These are phyloP conservation scores for Lunularia cruciata DNA, from an alignment of 225 moss, liverwort and hornwort species.

Conservation along the genomic window DNA sequence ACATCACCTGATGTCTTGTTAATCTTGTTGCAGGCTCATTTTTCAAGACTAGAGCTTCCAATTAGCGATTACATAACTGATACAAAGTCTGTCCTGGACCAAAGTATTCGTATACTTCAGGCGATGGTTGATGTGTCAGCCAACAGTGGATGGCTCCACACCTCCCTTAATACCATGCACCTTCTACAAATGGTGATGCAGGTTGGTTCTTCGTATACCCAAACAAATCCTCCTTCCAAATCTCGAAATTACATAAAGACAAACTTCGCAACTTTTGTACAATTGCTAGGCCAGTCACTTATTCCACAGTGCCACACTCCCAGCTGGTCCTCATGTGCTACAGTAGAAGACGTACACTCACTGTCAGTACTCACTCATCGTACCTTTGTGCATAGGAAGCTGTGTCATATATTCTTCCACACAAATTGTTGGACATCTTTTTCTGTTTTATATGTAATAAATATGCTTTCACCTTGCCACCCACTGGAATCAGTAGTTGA, in stretches of 20 bases:
- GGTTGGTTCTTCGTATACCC: slow-evolving; percentile 41
- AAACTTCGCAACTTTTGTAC: too few species aligned
- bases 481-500: too few species aligned
- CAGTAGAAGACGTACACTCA: too few species aligned
- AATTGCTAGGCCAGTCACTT: too few species aligned
- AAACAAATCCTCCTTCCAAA: not conserved
- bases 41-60: slow-evolving; percentile 85
- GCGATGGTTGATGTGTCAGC: slow-evolving; percentile 98
- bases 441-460: too few species aligned
- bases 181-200: slow-evolving; percentile 99
- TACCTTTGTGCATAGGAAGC: too few species aligned
- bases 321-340: too few species aligned
- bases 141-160: slow-evolving; percentile 94
- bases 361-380: too few species aligned
- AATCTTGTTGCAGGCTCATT: slow-evolving; percentile 65
- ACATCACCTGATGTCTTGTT: not conserved
- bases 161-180: slow-evolving; percentile 83
- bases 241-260: not conserved
- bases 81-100: slow-evolving; percentile 98
- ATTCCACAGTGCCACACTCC: too few species aligned
- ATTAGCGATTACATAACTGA: slow-evolving; percentile 96
- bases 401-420: too few species aligned
- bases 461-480: too few species aligned
- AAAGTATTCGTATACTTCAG: slow-evolving; percentile 96
- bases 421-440: too few species aligned